Conservation (phyloP, 371 early-diverging fungal species). For the Synchytrium microbalum region DNA sequence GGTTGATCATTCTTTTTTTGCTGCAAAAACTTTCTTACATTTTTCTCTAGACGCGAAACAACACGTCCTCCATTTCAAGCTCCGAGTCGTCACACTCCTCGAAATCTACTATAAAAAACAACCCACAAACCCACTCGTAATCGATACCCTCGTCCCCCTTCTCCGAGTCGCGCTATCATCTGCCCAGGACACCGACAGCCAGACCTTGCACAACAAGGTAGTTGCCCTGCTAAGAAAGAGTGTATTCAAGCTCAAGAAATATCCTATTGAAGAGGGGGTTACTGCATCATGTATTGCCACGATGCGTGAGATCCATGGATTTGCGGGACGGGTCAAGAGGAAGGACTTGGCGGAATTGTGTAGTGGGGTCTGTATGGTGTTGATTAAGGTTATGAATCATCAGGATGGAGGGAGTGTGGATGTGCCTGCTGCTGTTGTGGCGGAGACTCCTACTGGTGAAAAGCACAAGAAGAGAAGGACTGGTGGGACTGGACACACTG, state of each 20-base stretch:
- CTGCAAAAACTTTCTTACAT: background rate
- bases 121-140: slow-evolving; percentile 59
- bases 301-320: slow-evolving; percentile 59
- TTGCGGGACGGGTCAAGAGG: slow-evolving; percentile 37
- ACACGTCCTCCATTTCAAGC: slow-evolving; percentile 76
- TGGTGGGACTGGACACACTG: background rate
- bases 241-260: slow-evolving; percentile 53
- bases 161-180: slow-evolving; percentile 52
- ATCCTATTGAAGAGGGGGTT: slow-evolving; percentile 39
- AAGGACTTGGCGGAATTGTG: slow-evolving; percentile 34
- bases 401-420: slow-evolving; percentile 4
- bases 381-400: slow-evolving; percentile 17
- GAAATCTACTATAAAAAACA: slow-evolving; percentile 65
- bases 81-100: slow-evolving; percentile 74
- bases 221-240: slow-evolving; percentile 48
- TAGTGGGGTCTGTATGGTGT: slow-evolving; percentile 23
- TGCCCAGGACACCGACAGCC: slow-evolving; percentile 43
- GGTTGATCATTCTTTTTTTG: background rate
- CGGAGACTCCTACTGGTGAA: background rate
- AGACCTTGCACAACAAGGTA: slow-evolving; percentile 62
- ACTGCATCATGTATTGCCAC: slow-evolving; percentile 42
- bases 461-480: slow-evolving; percentile 11
- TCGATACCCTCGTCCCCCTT: slow-evolving; percentile 61
- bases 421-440: slow-evolving; percentile 1
- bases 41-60: slow-evolving; percentile 51